Evolutionary conservation across 805 yeast species (phyloP), one percentile per base, ranked within the genome.

Genomic region (Candida maris): DNA sequence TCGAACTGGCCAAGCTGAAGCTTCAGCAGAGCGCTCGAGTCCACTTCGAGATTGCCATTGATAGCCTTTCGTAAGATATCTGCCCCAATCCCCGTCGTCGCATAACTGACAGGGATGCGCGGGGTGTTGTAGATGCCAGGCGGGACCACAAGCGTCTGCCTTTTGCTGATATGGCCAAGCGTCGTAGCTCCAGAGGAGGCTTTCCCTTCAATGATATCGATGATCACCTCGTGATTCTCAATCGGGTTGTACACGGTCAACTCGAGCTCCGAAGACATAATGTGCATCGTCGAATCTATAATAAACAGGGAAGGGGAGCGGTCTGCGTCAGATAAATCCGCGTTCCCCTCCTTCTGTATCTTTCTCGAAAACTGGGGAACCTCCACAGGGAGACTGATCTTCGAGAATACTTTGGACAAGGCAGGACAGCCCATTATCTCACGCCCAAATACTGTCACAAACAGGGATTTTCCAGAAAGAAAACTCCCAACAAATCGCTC

Each of bases 231-330:
- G n/a, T 64, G 52, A 46, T 79, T 77, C 4, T 44, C 37, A 1
- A 79, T 46, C 1, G 85, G 85, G 45, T 79, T 79, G 54, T 52
- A 74, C 0, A 77, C 60, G 0, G 70, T 68, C 38, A 79, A 49
- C 45, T 77, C 81, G 4, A 76, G 64, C 30, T 76, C 77, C 1
- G 79, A 71, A 0, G 71, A 59, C 57, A 77, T 58, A 3, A 79
- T 44, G 52, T 79, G 82, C 58, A 79, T 70, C 0, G 73, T 73
- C 4, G 75, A 65, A 12, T 66, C 70, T 1, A 71, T 35, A 5
- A 79, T 56, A 38, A 77, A 77, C 2, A 50, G 39, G 10, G 49
- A 42, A 4, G 38, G 25, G 13, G 73, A 71, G 8, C 24, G 24
- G 8, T 21, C 24, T 12, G 8, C 24, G 10, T 21, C 24, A 12